phyloP scores from a whole-genome alignment of 1,284 basidiomycete genomes.

The Apiotrichum akiyoshidainum region DNA sequence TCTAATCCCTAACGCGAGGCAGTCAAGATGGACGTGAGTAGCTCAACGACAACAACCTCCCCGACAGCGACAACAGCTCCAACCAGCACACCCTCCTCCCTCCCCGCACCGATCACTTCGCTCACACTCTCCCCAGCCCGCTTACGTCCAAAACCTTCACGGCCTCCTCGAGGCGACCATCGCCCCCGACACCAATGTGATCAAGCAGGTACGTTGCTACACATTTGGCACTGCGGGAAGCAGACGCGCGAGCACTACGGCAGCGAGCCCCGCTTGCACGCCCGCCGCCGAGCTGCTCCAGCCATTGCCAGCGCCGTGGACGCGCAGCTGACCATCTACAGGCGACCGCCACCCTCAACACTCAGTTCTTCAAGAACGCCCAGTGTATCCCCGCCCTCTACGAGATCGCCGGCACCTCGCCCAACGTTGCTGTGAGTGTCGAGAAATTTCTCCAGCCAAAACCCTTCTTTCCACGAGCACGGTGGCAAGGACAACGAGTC shows the following conservation, averaged over 20 bases:
- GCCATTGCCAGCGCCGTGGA: neutral
- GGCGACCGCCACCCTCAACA: constrained; percentile 89
- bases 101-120: neutral
- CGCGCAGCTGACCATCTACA: constrained; percentile 42
- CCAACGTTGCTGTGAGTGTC: constrained; percentile 54
- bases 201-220: constrained; percentile 71
- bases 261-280: constrained; percentile 7
- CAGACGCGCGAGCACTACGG: neutral
- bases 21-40: constrained; percentile 27
- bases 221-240: neutral
- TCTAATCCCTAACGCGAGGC: constrained; percentile 1
- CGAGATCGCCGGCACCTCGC: constrained; percentile 79
- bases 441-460: neutral
- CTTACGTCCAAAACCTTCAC: constrained; percentile 65
- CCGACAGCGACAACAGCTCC: neutral
- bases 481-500: neutral
- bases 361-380: constrained; percentile 86
- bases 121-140: constrained; percentile 17
- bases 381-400: constrained; percentile 88
- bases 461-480: no score
- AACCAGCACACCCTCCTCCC: no score
- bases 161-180: constrained; percentile 78
- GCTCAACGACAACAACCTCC: neutral
- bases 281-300: constrained; percentile 14
- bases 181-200: constrained; percentile 76